phyloP scores from a whole-genome alignment of 345 rosid genomes.

The Boechera stricta region DNA sequence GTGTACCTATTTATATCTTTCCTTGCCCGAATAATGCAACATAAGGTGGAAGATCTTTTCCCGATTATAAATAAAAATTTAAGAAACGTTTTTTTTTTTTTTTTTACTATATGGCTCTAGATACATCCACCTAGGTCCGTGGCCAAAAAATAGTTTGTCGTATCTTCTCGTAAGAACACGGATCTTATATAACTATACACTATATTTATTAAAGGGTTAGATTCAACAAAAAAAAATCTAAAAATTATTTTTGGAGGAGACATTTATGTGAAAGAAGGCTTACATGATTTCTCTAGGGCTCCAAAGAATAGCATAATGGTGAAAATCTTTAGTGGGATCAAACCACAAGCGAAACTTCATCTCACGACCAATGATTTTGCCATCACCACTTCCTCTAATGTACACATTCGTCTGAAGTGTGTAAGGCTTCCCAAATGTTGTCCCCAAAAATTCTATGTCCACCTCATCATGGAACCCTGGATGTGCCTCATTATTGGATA shows the following conservation, averaged over 20 bases:
- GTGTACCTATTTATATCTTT: conserved; percentile 21
- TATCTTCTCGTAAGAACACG: neutral
- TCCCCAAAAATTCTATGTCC: conserved; percentile 94
- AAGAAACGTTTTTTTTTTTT: neutral
- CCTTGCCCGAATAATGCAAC: conserved; percentile 31
- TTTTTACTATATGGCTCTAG: conserved; percentile 26
- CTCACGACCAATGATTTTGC: conserved; percentile 86
- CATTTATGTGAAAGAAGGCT: conserved; percentile 41
- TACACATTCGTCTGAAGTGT: conserved; percentile 96
- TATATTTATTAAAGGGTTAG: neutral
- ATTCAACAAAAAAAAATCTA: neutral
- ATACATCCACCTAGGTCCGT: conserved; percentile 32
- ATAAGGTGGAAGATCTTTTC: conserved; percentile 24
- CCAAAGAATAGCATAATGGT: conserved; percentile 93
- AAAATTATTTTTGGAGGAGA: neutral
- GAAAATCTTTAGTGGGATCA: conserved; percentile 84
- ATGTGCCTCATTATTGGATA: conserved; percentile 87
- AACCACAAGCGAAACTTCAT: conserved; percentile 95
- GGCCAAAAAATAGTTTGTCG: conserved; percentile 6
- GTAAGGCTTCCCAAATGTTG: conserved; percentile 91
- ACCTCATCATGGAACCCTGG: conserved; percentile 94
- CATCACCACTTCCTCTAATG: conserved; percentile 95
- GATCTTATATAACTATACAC: neutral
- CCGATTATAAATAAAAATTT: conserved; percentile 1
- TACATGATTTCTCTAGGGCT: conserved; percentile 92